Conservation (phyloP, 495 filamentous ascomycete species). For the Penicillium manginii region DNA sequence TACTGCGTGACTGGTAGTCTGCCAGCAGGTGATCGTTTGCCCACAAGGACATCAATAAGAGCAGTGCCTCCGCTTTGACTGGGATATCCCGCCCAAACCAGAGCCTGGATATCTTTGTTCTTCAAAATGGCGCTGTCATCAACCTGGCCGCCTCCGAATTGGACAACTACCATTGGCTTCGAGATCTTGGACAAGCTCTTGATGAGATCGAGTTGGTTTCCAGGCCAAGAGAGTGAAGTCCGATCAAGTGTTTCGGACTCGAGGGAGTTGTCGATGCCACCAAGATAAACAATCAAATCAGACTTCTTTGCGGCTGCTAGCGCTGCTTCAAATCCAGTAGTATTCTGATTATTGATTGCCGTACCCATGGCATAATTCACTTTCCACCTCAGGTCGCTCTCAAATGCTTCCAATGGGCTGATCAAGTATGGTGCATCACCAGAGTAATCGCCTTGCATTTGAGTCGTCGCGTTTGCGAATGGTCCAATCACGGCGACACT, state of each 20-base stretch:
- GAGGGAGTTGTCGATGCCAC: constrained; percentile 53
- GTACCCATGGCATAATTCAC: constrained; percentile 50
- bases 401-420: constrained; percentile 52
- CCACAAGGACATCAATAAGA: constrained; percentile 51
- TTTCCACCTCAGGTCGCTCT: constrained; percentile 38
- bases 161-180: constrained; percentile 53
- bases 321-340: constrained; percentile 38
- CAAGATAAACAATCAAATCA: constrained; percentile 55
- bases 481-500: constrained; percentile 54
- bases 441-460: constrained; percentile 61
- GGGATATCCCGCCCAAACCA: constrained; percentile 59
- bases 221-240: constrained; percentile 52
- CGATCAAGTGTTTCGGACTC: constrained; percentile 56
- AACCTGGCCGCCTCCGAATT: constrained; percentile 56
- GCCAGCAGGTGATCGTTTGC: constrained; percentile 51
- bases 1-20: constrained; percentile 59
- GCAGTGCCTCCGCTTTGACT: constrained; percentile 55
- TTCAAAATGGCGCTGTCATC: constrained; percentile 52
- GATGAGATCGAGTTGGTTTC: constrained; percentile 56
- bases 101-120: constrained; percentile 46
- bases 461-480: constrained; percentile 56
- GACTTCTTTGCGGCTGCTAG: constrained; percentile 45
- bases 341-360: constrained; percentile 39
- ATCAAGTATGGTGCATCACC: constrained; percentile 47
- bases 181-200: constrained; percentile 42